These are phyloP conservation scores for Starmerella stellata DNA, from an alignment of 805 yeast species.

Conservation along the genomic window DNA sequence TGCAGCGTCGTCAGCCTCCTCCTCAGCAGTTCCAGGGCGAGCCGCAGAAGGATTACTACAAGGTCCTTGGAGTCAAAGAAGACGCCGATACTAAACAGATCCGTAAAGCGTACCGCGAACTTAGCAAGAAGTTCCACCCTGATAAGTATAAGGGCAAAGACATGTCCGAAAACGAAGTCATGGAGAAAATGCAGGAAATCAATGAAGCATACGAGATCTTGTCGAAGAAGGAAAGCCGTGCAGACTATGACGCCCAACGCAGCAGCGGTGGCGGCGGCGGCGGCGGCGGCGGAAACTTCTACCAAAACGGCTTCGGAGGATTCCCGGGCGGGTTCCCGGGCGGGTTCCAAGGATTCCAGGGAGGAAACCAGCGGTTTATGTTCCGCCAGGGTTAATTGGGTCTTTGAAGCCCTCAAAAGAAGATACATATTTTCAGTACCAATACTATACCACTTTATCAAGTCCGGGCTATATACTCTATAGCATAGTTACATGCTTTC, in stretches of 20 bases:
- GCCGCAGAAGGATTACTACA: conserved; percentile 54
- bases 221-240: conserved; percentile 44
- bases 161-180: conserved; percentile 48
- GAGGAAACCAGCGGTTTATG: not conserved
- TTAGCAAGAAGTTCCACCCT: conserved; percentile 74
- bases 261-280: conserved; percentile 8
- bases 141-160: conserved; percentile 62
- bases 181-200: conserved; percentile 72
- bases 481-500: no score
- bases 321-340: conserved; percentile 2
- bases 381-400: not conserved
- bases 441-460: no score
- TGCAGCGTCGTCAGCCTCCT: conserved; percentile 6
- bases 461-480: no score
- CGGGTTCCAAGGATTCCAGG: not conserved
- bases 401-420: no score
- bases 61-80: conserved; percentile 46
- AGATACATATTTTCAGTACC: no score
- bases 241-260: conserved; percentile 37
- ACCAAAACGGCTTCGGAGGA: conserved; percentile 10
- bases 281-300: conserved; percentile 4
- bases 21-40: conserved; percentile 17
- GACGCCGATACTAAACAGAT: conserved; percentile 57
- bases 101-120: conserved; percentile 60
- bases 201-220: conserved; percentile 84